Conservation (phyloP, 192 early-diverging fungal genomes). For the Coemansia reversa region DNA sequence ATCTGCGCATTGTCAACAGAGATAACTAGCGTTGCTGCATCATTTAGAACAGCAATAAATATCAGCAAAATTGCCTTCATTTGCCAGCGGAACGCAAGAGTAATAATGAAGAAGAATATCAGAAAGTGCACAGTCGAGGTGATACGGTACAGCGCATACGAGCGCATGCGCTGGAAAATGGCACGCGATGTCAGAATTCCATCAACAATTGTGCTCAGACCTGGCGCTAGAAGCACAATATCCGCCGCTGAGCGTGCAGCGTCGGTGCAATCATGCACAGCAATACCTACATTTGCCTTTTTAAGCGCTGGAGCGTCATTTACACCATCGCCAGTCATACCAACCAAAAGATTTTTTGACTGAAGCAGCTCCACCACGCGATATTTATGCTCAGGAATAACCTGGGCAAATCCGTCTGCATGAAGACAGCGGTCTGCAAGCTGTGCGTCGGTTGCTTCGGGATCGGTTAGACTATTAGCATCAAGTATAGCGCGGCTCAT, state of each 20-base stretch:
- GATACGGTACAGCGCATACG: conserved; percentile 92
- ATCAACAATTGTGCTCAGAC: conserved; percentile 90
- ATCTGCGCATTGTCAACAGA: conserved; percentile 92
- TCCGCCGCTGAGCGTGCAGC: conserved; percentile 94
- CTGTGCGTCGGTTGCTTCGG: conserved; percentile 73
- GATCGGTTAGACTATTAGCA: conserved; percentile 80
- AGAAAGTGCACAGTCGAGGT: conserved; percentile 94
- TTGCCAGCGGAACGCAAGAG: conserved; percentile 75
- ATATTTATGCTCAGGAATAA: conserved; percentile 98
- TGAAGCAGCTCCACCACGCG: conserved; percentile 94
- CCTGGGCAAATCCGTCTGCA: conserved; percentile 95
- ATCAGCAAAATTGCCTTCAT: conserved; percentile 80
- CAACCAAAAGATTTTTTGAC: conserved; percentile 78
- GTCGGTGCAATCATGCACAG: conserved; percentile 93
- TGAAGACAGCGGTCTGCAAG: conserved; percentile 80
- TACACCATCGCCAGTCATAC: conserved; percentile 98
- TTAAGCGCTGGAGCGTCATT: conserved; percentile 98
- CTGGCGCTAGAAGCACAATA: conserved; percentile 88
- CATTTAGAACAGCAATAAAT: conserved; percentile 89
- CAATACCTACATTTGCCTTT: conserved; percentile 97
- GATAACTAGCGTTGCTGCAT: conserved; percentile 90
- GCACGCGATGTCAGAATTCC: conserved; percentile 86
- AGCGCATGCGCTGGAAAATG: conserved; percentile 95
- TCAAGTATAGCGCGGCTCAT: conserved; percentile 91
- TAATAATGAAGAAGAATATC: conserved; percentile 93